These are phyloP conservation scores for Fragaria vesca DNA, from an alignment of 306 rosid genomes.

Conservation along the genomic window DNA sequence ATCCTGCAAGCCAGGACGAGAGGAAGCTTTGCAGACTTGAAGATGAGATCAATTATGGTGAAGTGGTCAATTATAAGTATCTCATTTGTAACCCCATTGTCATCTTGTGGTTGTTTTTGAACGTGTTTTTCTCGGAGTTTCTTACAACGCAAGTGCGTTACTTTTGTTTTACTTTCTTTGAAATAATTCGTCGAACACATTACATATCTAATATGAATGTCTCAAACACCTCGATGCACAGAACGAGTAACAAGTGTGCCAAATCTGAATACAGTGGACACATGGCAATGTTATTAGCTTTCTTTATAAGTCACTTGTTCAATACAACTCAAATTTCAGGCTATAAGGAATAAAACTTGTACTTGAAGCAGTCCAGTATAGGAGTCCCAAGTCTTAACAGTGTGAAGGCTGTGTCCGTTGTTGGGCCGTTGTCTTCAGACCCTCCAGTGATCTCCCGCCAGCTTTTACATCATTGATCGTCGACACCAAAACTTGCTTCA, in stretches of 20 bases:
- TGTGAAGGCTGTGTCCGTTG: conserved; percentile 2
- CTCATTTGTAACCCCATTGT: too few species aligned
- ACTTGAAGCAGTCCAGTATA: background rate
- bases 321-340: background rate
- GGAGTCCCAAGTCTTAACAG: background rate
- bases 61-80: background rate
- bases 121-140: too few species aligned
- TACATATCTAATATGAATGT: background rate
- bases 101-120: too few species aligned
- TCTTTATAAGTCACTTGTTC: background rate
- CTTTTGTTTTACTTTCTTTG: background rate
- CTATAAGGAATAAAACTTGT: background rate
- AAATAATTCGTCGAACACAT: background rate
- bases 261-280: too few species aligned
- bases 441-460: conserved; percentile 24
- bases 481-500: conserved; percentile 29
- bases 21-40: background rate
- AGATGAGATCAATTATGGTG: background rate
- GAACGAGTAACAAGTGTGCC: background rate
- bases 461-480: conserved; percentile 19
- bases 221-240: background rate
- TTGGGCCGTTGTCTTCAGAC: conserved; percentile 17
- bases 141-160: too few species aligned
- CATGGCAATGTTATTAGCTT: background rate
- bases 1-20: background rate